Percentiles rank a stretch among this genome's conserved stretches.
These are phyloP conservation scores for Calonectria pseudoreteaudii DNA, from an alignment of 2,329 filamentous ascomycete genomes.

Conservation along the genomic window DNA sequence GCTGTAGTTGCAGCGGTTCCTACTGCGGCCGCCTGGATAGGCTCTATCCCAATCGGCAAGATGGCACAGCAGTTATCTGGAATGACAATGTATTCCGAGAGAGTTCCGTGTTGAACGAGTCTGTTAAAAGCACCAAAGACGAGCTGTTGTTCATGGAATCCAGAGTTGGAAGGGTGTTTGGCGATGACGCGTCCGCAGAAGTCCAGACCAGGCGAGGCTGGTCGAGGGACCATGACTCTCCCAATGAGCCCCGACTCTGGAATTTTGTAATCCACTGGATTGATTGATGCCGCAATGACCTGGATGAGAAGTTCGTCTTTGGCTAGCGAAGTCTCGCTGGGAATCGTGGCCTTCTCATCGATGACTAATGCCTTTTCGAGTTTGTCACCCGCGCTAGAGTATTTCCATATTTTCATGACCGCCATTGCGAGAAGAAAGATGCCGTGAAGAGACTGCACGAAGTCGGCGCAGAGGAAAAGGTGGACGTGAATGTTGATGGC, in stretches of 20 bases:
- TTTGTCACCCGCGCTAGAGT: not conserved
- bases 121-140: slow-evolving; percentile 2
- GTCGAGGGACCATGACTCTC: slow-evolving; percentile 35
- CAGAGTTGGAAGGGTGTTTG: slow-evolving; percentile 11
- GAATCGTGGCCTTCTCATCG: not conserved
- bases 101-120: not conserved
- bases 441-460: not conserved
- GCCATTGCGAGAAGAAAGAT: not conserved
- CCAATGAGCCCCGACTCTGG: slow-evolving; percentile 49
- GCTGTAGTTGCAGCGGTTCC: slow-evolving; percentile 38
- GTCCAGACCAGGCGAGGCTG: slow-evolving; percentile 56
- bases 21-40: slow-evolving; percentile 5
- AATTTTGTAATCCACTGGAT: slow-evolving; percentile 56
- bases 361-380: not conserved
- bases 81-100: slow-evolving; percentile 4
- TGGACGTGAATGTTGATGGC: not conserved
- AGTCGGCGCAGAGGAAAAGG: too few relatives aligned
- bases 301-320: slow-evolving; percentile 49
- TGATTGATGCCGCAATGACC: slow-evolving; percentile 52
- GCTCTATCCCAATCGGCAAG: slow-evolving; percentile 5
- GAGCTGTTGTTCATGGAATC: slow-evolving; percentile 1
- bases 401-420: slow-evolving; percentile 12
- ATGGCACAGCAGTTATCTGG: not conserved
- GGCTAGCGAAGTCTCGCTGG: not conserved
- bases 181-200: slow-evolving; percentile 58